Evolutionary conservation across 352 stramenopile genomes (phyloP).

Genomic region (Thraustochytrium aureum): DNA sequence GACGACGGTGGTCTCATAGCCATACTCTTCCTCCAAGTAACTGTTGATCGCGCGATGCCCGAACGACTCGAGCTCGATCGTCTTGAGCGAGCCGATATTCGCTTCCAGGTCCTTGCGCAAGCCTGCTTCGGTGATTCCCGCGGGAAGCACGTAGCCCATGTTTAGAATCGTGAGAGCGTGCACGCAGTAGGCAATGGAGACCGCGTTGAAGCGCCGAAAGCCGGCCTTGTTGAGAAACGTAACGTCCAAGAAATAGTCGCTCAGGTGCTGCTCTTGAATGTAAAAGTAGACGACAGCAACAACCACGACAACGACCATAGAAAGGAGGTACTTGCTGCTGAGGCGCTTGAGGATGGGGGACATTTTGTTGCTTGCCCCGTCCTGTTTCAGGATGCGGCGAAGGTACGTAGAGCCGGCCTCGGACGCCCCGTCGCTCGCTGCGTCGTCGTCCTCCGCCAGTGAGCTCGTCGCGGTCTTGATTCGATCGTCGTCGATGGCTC

Average conservation of each 20-base stretch:
- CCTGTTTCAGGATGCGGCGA: constrained; percentile 22
- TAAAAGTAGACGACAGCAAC: constrained; percentile 29
- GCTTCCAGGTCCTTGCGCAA: background rate
- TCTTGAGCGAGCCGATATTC: background rate
- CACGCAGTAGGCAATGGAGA: constrained; percentile 15
- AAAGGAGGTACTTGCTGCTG: constrained; percentile 4
- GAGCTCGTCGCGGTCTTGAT: no score
- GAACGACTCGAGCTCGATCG: background rate
- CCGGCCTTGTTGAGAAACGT: constrained; percentile 20
- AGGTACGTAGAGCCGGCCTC: constrained; percentile 2
- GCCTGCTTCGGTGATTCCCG: background rate
- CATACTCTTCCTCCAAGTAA: background rate
- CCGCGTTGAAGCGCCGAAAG: constrained; percentile 17
- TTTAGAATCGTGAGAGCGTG: constrained; percentile 25
- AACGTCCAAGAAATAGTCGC: constrained; percentile 13
- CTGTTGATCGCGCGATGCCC: background rate
- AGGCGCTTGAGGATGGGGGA: constrained; percentile 9
- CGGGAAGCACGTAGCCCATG: background rate
- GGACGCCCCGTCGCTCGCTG: background rate
- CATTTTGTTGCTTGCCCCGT: constrained; percentile 9
- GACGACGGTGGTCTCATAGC: background rate
- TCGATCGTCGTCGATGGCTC: no score
- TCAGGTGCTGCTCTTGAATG: background rate
- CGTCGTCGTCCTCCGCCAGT: no score
- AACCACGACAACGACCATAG: constrained; percentile 3